phyloP scores from a whole-genome alignment of 495 filamentous ascomycete genomes.

The Podospora anserina region DNA sequence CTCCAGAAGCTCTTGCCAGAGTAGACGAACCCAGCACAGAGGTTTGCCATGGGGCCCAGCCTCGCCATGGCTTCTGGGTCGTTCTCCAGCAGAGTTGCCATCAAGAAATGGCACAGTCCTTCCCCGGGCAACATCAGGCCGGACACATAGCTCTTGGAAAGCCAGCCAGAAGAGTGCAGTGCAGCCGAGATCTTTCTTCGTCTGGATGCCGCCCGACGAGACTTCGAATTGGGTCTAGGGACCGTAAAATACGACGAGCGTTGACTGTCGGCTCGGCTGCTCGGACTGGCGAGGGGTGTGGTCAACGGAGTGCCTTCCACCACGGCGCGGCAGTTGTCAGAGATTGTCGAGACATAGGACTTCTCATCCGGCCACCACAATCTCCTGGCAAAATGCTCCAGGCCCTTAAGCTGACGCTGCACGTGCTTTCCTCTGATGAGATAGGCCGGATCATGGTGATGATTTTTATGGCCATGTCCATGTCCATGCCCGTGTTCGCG shows the following conservation, averaged over 20 bases:
- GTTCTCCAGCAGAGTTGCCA: conserved; percentile 75
- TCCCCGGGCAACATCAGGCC: conserved; percentile 79
- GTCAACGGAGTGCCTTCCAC: conserved; percentile 41
- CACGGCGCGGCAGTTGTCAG: conserved; percentile 38
- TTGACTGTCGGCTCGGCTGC: conserved; percentile 34
- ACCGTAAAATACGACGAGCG: conserved; percentile 43
- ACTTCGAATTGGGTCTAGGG: conserved; percentile 23
- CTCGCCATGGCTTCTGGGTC: conserved; percentile 60
- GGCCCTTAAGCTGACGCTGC: conserved; percentile 51
- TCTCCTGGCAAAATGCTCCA: conserved; percentile 56
- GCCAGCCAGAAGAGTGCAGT: conserved; percentile 64
- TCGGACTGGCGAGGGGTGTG: conserved; percentile 39
- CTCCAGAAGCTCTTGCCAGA: conserved; percentile 75
- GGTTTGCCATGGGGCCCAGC: conserved; percentile 65
- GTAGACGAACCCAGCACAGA: conserved; percentile 79
- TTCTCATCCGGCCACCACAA: conserved; percentile 55
- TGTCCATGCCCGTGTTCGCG: conserved; percentile 32
- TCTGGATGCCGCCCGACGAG: conserved; percentile 31
- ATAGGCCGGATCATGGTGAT: conserved; percentile 36
- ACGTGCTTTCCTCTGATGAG: conserved; percentile 45
- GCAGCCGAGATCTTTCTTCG: conserved; percentile 43
- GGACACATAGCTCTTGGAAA: conserved; percentile 73
- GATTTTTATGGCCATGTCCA: conserved; percentile 25
- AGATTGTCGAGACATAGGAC: conserved; percentile 36
- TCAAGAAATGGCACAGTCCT: conserved; percentile 68